Evolutionary conservation across 2,329 filamentous ascomycete genomes (phyloP), one percentile per base, ranked within the genome.

Genomic region (Microdochium nivale): DNA sequence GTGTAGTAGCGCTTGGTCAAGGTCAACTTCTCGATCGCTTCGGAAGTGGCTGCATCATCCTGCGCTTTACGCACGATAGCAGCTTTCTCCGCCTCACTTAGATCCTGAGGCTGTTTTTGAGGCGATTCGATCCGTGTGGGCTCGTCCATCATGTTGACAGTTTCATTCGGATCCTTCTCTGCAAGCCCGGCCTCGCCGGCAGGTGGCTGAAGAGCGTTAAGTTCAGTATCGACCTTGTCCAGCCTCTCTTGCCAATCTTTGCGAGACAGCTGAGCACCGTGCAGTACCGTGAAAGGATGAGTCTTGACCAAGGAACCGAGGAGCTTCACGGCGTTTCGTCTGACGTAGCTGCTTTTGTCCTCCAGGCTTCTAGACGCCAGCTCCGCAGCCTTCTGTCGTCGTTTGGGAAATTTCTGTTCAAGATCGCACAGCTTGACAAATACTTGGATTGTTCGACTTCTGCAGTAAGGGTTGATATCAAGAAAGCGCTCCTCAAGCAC

Each of bases 271-370:
- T 94, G 85, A 0, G 90, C 90, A 23, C 90, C 91, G 61, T 97
- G 90, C 73, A 96, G 86, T 19, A 91, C 84, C 35, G 87, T 90
- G 62, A 96, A 99, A 1, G 94, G 94, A 66, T 99, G 94, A 0
- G 91, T 96, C 56, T 91, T 90, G 60, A 99, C 89, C 7, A 99
- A 75, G 44, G 87, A 87, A 5, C 86, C 88, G 1, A 99, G 77
- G 7, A 99, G 74, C 68, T 96, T 97, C 66, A 99, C 94, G 2
- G 94, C 91, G 65, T 97, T 97, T 53, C 91, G 82, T 55, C 94
- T 81, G 30, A 99, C 94, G 62, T 97, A 95, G 69, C 94, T 99
- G 71, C 92, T 97, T 76, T 95, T 97, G 72, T 99, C 95, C 67
- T 96, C 89, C 2, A 99, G 76, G 67, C 92, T 97, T 59, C 88